Evolutionary conservation across 495 filamentous ascomycete species (phyloP).

Genomic region (Xylaria grammica): DNA sequence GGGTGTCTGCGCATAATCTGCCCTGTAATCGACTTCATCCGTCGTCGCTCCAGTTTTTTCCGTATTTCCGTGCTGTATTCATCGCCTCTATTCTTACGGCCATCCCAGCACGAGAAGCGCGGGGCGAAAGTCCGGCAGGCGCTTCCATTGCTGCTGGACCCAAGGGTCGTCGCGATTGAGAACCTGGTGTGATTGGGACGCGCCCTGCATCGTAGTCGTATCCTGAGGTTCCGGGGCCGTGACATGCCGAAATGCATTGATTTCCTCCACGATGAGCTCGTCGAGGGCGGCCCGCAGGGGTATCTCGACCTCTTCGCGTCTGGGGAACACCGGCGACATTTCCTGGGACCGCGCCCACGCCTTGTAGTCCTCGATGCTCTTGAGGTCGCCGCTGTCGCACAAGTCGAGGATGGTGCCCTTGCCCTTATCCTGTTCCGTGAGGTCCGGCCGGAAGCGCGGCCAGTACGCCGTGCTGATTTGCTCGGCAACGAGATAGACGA

Average conservation of each 20-base stretch:
- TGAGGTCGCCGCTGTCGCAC: slow-evolving; percentile 30
- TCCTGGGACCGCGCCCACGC: slow-evolving; percentile 37
- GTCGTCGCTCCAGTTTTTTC: no score
- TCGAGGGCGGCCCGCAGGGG: slow-evolving; percentile 30
- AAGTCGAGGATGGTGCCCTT: slow-evolving; percentile 38
- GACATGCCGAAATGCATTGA: slow-evolving; percentile 12
- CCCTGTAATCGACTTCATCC: background rate
- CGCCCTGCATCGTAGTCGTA: background rate
- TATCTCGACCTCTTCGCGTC: slow-evolving; percentile 34
- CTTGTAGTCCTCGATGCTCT: slow-evolving; percentile 35
- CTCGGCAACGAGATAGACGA: slow-evolving; percentile 36
- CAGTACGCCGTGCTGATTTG: slow-evolving; percentile 38
- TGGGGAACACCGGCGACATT: slow-evolving; percentile 36
- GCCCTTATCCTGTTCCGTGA: slow-evolving; percentile 36
- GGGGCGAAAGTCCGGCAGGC: slow-evolving; percentile 35
- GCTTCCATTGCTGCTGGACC: slow-evolving; percentile 34
- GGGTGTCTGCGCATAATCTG: background rate
- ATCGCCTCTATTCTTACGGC: background rate
- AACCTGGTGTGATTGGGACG: slow-evolving; percentile 15
- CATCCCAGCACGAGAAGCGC: slow-evolving; percentile 32
- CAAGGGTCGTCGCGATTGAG: slow-evolving; percentile 32
- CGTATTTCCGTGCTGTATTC: no score
- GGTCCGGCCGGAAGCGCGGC: slow-evolving; percentile 34
- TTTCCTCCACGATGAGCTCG: slow-evolving; percentile 30
- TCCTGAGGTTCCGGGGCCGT: slow-evolving; percentile 20